Evolutionary conservation across 257 asterid genomes (phyloP).

Genomic region (Coffea eugenioides): DNA sequence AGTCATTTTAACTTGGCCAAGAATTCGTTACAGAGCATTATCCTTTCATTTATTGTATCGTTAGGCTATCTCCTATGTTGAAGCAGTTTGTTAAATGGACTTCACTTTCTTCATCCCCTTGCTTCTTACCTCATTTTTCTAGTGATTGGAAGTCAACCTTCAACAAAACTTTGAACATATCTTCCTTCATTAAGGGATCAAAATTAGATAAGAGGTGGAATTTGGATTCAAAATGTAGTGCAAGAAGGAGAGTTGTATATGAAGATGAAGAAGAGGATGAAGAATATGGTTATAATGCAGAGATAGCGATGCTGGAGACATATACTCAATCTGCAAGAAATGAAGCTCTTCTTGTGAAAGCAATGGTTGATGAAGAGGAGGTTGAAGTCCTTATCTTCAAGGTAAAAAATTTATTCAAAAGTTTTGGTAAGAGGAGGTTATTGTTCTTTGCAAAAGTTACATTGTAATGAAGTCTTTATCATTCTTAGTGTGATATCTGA

Average conservation of each 20-base stretch:
- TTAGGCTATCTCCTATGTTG: background rate
- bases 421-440: too few species aligned
- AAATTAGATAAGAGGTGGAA: background rate
- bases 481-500: too few species aligned
- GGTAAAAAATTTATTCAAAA: constrained; percentile 26
- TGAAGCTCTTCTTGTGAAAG: constrained; percentile 61
- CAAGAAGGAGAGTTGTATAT: constrained; percentile 45
- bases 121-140: constrained; percentile 6
- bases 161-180: background rate
- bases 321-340: constrained; percentile 47
- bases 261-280: constrained; percentile 31
- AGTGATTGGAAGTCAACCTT: background rate
- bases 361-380: constrained; percentile 46
- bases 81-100: background rate
- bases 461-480: too few species aligned
- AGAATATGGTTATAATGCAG: constrained; percentile 43
- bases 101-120: background rate
- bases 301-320: constrained; percentile 53
- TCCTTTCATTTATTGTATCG: background rate
- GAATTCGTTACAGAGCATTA: background rate
- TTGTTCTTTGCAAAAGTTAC: too few species aligned
- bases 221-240: constrained; percentile 8
- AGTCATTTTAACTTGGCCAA: background rate
- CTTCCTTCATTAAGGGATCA: background rate
- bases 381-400: constrained; percentile 62